Base-by-base conservation (phyloP, 352 stramenopile genomes). In the Globisporangium paddicum region DNA sequence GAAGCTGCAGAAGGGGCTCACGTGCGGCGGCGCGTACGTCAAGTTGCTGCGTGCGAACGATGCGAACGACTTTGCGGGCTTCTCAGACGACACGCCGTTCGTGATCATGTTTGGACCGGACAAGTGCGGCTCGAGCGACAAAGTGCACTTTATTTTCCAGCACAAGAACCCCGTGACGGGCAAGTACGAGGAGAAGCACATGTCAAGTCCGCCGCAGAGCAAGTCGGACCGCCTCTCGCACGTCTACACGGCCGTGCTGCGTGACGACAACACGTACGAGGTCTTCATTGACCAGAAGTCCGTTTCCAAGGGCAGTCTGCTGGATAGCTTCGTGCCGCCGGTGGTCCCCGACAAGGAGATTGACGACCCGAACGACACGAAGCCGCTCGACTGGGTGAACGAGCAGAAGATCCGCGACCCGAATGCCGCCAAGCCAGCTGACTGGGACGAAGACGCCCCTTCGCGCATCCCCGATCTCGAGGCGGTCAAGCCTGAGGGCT, bases 31-130 rank as follows among this genome's bases (percentile, higher is more conserved):
- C 18, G 93, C 90, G 7, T 98, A 98, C 67, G 66, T 98, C 19
- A 98, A 98, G 83, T 68, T 98, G 60, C 73, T 97, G 47, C 75
- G 81, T 13, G 63, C 84, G n/a, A 70, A 83, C n/a, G 57, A 72
- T 6, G 47, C 72, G 8, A 60, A 63, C 3, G 71, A 90, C 59
- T 78, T 82, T 21, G 77, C 64, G n/a, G 61, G 72, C 42, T 89
- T 97, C 51, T 86, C 81, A 52, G 84, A 96, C 65, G 61, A 75
- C 30, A 93, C 89, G 47, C 93, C 91, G 28, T 98, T 97, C 61
- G 82, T 89, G 55, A 87, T 98, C 71, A 98, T 98, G 95, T 98
- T 98, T 71, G 95, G 95, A 0, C 95, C 95, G 1, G 95, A 98
- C 70, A 96, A 96, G 60, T 98, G 95, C 66, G 94, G 94, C 40